Conservation (phyloP, 257 asterid genomes). For the Osmanthus fragrans region DNA sequence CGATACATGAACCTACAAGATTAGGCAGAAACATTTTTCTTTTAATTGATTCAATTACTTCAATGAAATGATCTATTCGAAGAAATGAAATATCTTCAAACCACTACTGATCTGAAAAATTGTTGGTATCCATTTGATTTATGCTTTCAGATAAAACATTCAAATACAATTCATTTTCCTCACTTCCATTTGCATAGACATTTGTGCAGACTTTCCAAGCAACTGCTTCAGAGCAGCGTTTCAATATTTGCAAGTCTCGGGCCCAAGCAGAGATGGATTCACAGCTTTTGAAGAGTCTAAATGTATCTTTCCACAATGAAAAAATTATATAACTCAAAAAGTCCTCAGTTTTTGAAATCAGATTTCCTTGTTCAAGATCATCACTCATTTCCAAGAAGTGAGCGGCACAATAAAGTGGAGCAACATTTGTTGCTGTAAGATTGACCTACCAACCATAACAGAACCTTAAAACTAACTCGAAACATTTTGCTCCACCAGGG, state of each 20-base stretch:
- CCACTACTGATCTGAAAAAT: conserved; percentile 29
- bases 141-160: conserved; percentile 11
- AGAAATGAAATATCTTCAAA: conserved; percentile 34
- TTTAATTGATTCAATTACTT: conserved; percentile 29
- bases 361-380: conserved; percentile 29
- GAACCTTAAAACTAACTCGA: conserved; percentile 37
- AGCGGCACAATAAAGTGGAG: conserved; percentile 36
- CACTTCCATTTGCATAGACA: background rate
- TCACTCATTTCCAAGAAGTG: conserved; percentile 41
- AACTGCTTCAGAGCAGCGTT: conserved; percentile 27
- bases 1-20: conserved; percentile 33
- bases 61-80: conserved; percentile 32
- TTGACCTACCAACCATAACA: conserved; percentile 33
- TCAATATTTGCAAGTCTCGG: conserved; percentile 25
- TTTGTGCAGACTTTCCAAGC: conserved; percentile 26
- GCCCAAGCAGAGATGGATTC: conserved; percentile 33
- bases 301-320: conserved; percentile 38
- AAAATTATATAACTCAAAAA: conserved; percentile 30
- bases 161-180: conserved; percentile 10
- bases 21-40: conserved; percentile 26
- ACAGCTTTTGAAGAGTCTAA: conserved; percentile 31
- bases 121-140: background rate
- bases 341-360: conserved; percentile 29
- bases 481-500: conserved; percentile 33
- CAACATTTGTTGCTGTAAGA: conserved; percentile 31